Percentiles rank a stretch among this genome's conserved stretches.
Evolutionary conservation across 495 filamentous ascomycete species (phyloP).

Genomic region (Penicillium taxi): DNA sequence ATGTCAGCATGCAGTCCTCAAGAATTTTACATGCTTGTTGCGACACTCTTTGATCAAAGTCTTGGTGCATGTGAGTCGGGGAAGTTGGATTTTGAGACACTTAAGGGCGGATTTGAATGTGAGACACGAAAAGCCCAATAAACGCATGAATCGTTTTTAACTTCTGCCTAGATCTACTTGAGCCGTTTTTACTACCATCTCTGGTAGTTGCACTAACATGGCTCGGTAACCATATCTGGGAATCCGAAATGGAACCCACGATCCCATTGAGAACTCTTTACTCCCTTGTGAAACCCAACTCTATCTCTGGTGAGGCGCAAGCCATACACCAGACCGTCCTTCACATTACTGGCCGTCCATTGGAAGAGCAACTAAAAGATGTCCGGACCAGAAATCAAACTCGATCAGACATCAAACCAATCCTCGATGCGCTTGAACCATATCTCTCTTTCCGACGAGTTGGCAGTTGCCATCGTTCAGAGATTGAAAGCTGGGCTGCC

Average conservation of each 20-base stretch:
- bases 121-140: conserved; percentile 22
- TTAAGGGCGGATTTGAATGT: conserved; percentile 87
- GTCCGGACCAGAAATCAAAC: conserved; percentile 61
- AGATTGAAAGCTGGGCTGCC: conserved; percentile 69
- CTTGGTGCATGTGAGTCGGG: conserved; percentile 65
- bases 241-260: conserved; percentile 51
- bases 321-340: conserved; percentile 77
- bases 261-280: conserved; percentile 62
- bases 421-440: conserved; percentile 61
- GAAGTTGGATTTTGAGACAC: conserved; percentile 65
- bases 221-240: conserved; percentile 78
- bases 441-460: conserved; percentile 60
- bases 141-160: neutral
- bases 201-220: conserved; percentile 73
- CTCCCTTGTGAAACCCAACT: conserved; percentile 64
- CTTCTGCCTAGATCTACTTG: conserved; percentile 58
- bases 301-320: conserved; percentile 71
- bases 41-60: conserved; percentile 80
- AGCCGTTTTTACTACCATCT: conserved; percentile 83
- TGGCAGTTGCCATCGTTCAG: conserved; percentile 56
- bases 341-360: conserved; percentile 66
- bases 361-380: conserved; percentile 67
- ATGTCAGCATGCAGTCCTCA: conserved; percentile 89
- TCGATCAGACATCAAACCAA: conserved; percentile 61
- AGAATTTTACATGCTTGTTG: conserved; percentile 86